Evolutionary conservation across 495 filamentous ascomycete species (phyloP).

Genomic region (Mycothermus thermophilus): DNA sequence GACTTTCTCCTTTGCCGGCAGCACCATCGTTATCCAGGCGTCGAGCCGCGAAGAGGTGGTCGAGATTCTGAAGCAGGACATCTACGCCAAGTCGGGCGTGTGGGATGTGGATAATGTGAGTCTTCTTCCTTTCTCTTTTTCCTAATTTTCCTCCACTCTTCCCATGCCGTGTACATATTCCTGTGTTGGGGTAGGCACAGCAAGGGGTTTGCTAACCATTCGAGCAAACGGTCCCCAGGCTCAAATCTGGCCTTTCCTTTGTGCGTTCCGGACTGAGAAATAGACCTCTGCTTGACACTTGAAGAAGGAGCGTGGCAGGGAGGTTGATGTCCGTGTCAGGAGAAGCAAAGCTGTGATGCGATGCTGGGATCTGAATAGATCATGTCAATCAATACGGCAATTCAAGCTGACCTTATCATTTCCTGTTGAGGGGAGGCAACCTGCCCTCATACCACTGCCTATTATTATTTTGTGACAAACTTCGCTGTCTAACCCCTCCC

Average conservation of each 20-base stretch:
- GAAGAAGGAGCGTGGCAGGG: too few species aligned
- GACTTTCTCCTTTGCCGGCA: conserved; percentile 52
- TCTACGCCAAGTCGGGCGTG: conserved; percentile 55
- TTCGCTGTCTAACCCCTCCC: too few species aligned
- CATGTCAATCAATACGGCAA: too few species aligned
- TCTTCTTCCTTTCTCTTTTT: conserved; percentile 1
- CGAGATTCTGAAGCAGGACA: conserved; percentile 52
- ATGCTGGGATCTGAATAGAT: too few species aligned
- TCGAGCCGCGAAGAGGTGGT: conserved; percentile 55
- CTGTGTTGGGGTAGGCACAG: background rate
- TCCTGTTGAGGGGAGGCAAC: too few species aligned
- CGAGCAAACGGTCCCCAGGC: conserved; percentile 7
- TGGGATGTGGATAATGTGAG: conserved; percentile 72
- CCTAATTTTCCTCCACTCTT: background rate
- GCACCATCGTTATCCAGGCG: conserved; percentile 48
- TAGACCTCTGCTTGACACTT: background rate
- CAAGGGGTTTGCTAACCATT: background rate
- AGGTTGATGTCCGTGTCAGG: too few species aligned
- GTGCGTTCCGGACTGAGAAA: conserved; percentile 25
- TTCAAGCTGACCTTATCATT: too few species aligned
- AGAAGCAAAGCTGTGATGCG: too few species aligned
- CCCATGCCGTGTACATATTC: background rate
- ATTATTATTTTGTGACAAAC: too few species aligned
- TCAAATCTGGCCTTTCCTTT: conserved; percentile 32
- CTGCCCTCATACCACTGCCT: too few species aligned